These are phyloP conservation scores for Botryotinia convoluta DNA, from an alignment of 2,329 filamentous ascomycete species.

Conservation along the genomic window DNA sequence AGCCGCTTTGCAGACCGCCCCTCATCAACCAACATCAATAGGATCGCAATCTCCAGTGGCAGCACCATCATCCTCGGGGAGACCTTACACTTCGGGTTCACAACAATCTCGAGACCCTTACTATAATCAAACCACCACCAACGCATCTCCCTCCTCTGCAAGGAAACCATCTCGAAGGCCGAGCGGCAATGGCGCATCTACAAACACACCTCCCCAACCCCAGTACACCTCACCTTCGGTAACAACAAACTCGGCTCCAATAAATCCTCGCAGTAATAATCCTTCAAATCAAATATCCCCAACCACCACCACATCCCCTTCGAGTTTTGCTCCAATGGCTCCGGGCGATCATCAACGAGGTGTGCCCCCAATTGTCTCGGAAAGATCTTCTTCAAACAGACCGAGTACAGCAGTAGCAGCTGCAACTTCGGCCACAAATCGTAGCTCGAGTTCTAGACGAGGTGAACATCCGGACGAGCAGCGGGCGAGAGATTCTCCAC, in stretches of 20 bases:
- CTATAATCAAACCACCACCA: slow-evolving; percentile 41
- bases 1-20: slow-evolving; percentile 60
- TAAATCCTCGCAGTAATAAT: slow-evolving; percentile 33
- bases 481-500: slow-evolving; percentile 27
- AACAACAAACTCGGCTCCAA: slow-evolving; percentile 24
- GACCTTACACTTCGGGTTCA: slow-evolving; percentile 53
- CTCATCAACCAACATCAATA: slow-evolving; percentile 51
- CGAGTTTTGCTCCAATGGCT: slow-evolving; percentile 36
- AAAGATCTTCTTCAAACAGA: slow-evolving; percentile 72
- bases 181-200: slow-evolving; percentile 48
- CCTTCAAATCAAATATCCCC: slow-evolving; percentile 38
- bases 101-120: slow-evolving; percentile 56
- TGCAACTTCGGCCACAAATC: slow-evolving; percentile 31
- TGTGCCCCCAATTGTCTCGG: slow-evolving; percentile 71
- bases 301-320: slow-evolving; percentile 45
- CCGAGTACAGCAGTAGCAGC: slow-evolving; percentile 38
- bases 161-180: slow-evolving; percentile 53
- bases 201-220: slow-evolving; percentile 31
- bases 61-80: slow-evolving; percentile 46
- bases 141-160: slow-evolving; percentile 49
- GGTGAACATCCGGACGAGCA: slow-evolving; percentile 30
- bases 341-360: slow-evolving; percentile 53
- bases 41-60: slow-evolving; percentile 48
- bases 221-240: slow-evolving; percentile 35
- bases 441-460: slow-evolving; percentile 25